These are phyloP conservation scores for Arthromyces matolae DNA, from an alignment of 768 basidiomycete genomes.

Conservation along the genomic window DNA sequence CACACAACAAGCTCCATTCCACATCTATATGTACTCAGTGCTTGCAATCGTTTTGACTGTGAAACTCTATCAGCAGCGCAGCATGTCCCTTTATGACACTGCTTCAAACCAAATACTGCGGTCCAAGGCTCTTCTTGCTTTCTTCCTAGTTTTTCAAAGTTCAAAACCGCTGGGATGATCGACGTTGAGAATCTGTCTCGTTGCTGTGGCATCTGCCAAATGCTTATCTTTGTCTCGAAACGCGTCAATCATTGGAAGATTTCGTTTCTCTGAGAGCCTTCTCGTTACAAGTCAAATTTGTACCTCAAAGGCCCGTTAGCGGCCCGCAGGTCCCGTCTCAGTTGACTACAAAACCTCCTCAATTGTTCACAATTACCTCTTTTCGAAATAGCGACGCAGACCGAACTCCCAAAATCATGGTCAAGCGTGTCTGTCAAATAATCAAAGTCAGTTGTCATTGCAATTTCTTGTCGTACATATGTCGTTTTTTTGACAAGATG, in stretches of 20 bases:
- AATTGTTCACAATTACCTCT: too few species aligned
- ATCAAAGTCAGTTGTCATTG: slow-evolving; percentile 48
- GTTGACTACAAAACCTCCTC: not conserved
- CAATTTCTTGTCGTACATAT: not conserved
- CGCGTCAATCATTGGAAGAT: slow-evolving; percentile 3
- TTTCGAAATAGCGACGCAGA: too few species aligned
- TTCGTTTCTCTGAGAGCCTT: not conserved
- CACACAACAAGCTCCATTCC: not conserved
- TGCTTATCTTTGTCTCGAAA: not conserved
- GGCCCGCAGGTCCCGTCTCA: slow-evolving; percentile 9
- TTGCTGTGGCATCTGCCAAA: slow-evolving; percentile 3
- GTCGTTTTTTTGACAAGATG: slow-evolving; percentile 5
- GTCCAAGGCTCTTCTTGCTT: not conserved
- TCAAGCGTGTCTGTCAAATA: slow-evolving; percentile 67
- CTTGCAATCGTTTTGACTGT: slow-evolving; percentile 2
- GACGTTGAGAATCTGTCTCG: not conserved
- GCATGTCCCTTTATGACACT: not conserved
- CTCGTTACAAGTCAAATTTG: not conserved
- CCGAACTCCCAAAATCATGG: too few species aligned
- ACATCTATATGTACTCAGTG: not conserved
- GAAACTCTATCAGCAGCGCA: slow-evolving; percentile 1
- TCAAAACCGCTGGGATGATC: not conserved
- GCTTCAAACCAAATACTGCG: not conserved
- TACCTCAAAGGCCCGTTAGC: slow-evolving; percentile 2
- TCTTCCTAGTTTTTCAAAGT: not conserved